Evolutionary conservation across 441 rosid genomes (phyloP), one percentile per base, ranked within the genome.

Genomic region (Erodium texanum): DNA sequence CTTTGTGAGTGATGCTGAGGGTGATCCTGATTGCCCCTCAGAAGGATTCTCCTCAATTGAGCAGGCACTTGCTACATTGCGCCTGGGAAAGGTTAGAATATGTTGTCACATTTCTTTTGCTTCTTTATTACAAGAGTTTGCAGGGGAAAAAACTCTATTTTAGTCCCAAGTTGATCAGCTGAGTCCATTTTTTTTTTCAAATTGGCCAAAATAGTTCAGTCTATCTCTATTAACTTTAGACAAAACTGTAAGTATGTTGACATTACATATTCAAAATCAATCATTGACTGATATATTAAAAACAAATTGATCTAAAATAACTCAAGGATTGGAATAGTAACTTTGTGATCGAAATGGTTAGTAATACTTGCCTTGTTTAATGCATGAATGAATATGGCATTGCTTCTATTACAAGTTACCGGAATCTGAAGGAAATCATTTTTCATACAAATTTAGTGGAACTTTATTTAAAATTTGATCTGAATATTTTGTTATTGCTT

Each of bases 21-120:
- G 96, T 62, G 94, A 92, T 80, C 96, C 94, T n/a, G 94, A 92
- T 65, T 80, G 94, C 80, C 94, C 98, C n/a, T 79, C 96, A 6
- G 80, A 79, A 59, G 94, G 93, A 43, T 89, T 83, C 74, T 79
- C 86, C 68, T 83, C 98, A 0, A 72, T 92, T 41, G 91, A 85
- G 71, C 79, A 80, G 50, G 89, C 92, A 0, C 78, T 92, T 62
- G 73, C 71, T 74, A 73, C 86, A 27, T 58, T 89, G 24, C 82
- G 88, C 38, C 77, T 81, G 68, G 94, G 95, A 69, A 86, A 89
- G 91, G 96, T 92, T 80, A 62, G 78, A 27, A 62, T 48, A 36
- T 29, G 8, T 23, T 14, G 7, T n/a, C 63, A 43, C 66, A 63
- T 8, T 5, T 24, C 66, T 10, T 4, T 27, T 1, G 29, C 4